phyloP scores from a whole-genome alignment of 176 grass and related monocot species.

The Urochloa ruziziensis region DNA sequence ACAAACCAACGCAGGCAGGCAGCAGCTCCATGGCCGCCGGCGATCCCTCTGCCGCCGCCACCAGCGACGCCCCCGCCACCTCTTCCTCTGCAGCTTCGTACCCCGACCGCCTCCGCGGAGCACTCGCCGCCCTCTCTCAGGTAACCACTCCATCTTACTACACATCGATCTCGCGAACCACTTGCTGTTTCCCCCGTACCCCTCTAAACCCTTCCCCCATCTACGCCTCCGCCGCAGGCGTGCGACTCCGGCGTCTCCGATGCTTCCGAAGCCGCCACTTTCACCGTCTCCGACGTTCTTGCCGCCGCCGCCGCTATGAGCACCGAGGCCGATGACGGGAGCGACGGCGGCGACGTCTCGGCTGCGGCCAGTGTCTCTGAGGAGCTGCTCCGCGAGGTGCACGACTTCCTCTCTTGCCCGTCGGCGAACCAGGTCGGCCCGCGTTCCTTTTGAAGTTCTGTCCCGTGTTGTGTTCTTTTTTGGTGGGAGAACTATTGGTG shows the following conservation, averaged over 20 bases:
- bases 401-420: slow-evolving; percentile 35
- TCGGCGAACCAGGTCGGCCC: slow-evolving; percentile 50
- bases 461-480: background rate
- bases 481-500: background rate
- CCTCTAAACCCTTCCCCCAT: slow-evolving; percentile 1
- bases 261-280: background rate
- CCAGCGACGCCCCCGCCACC: background rate
- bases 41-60: background rate
- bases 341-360: background rate
- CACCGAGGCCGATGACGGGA: background rate
- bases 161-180: background rate
- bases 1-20: too few relatives aligned
- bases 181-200: background rate
- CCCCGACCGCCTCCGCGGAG: background rate
- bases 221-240: slow-evolving; percentile 3
- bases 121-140: slow-evolving; percentile 27
- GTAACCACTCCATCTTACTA: background rate
- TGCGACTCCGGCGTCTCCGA: slow-evolving; percentile 28
- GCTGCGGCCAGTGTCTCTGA: slow-evolving; percentile 3
- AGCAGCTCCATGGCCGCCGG: slow-evolving; percentile 29
- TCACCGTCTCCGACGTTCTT: slow-evolving; percentile 12
- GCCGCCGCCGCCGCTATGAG: background rate
- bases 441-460: background rate
- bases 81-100: background rate
- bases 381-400: slow-evolving; percentile 50